A percentile compares a stretch with the other conserved stretches of the same genome.
Evolutionary conservation across 352 stramenopile species (phyloP).

Genomic region (Globisporangium parvum): DNA sequence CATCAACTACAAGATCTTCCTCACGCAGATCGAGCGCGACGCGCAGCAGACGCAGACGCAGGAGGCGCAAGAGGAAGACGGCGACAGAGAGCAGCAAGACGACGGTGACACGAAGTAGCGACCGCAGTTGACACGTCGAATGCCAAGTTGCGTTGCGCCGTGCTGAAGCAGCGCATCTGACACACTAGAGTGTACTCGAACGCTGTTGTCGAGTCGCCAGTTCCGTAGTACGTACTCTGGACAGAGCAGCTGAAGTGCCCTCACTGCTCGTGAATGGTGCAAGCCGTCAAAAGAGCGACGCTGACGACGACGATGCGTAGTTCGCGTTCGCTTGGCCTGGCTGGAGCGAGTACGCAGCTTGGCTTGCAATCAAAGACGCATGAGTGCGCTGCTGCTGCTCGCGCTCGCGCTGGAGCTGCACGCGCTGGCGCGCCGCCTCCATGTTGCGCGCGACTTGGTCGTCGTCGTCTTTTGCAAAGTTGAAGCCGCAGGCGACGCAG

Average conservation of each 20-base stretch:
- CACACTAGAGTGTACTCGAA: background rate
- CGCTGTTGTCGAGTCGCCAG: too few species aligned
- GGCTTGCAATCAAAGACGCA: conserved; percentile 60
- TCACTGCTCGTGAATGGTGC: background rate
- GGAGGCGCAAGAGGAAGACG: conserved; percentile 4
- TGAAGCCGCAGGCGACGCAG: conserved; percentile 74
- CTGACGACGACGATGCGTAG: conserved; percentile 5
- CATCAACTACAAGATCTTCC: conserved; percentile 68
- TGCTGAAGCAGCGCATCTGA: background rate
- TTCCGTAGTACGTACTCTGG: too few species aligned
- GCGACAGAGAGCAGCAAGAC: conserved; percentile 11
- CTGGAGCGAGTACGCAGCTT: conserved; percentile 42
- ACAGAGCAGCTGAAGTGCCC: too few species aligned
- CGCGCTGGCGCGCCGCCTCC: conserved; percentile 44
- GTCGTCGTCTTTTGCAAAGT: conserved; percentile 71
- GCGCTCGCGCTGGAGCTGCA: conserved; percentile 37
- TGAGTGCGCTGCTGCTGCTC: conserved; percentile 62
- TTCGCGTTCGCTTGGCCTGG: conserved; percentile 11
- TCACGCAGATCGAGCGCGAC: conserved; percentile 43
- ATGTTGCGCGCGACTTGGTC: conserved; percentile 76
- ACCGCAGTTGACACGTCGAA: too few species aligned
- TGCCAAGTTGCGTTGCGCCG: too few species aligned
- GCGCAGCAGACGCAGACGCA: conserved; percentile 11
- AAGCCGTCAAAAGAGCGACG: conserved; percentile 6
- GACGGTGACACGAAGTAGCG: conserved; percentile 1